Evolutionary conservation across 1,284 basidiomycete species (phyloP), one percentile per base, ranked within the genome.

Genomic region (Ustilago hordei): DNA sequence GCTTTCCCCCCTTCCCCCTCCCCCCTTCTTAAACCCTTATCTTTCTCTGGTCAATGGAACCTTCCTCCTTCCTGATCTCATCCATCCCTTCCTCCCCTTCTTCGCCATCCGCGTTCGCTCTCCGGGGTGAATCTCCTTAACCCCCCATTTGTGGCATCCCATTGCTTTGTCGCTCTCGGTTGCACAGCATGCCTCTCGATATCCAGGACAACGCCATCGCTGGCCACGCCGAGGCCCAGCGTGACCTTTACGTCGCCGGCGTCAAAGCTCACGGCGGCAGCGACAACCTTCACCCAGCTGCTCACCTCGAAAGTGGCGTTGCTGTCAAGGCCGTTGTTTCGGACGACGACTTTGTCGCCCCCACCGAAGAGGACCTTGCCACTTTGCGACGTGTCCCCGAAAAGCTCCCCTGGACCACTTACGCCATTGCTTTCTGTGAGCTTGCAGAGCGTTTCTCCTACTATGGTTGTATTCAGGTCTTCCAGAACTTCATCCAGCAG

Each of bases 371-470:
- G 54, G 84, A 86, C 38, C 81, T 76, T 23, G 56, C 48, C 38
- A 84, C 73, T 3, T 60, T 86, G 2, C 75, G 84, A 3, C 78
- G 82, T 41, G 81, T 85, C 8, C 82, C 84, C 52, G 85, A 82
- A 65, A 80, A 78, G 54, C 67, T 86, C 1, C 84, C 80, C n/a
- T 75, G 75, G 70, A 75, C 78, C 55, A 78, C 79, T 19, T 86
- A 79, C 67, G 57, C 78, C 32, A 80, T 86, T 57, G 83, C 79
- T 23, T 69, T 86, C 55, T 84, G 83, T 67, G 85, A 86, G 75
- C 64, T 86, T 23, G 84, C 85, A 4, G 85, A 86, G 68, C 84
- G 85, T 19, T 84, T 86, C 67, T 82, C 82, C 5, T 86, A 83
- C 78, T 86, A 86, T 63, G 84, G 84, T 2, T 78, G 74, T 32